Evolutionary conservation across 2,329 filamentous ascomycete species (phyloP).

Genomic region (Hymenoscyphus repandus): DNA sequence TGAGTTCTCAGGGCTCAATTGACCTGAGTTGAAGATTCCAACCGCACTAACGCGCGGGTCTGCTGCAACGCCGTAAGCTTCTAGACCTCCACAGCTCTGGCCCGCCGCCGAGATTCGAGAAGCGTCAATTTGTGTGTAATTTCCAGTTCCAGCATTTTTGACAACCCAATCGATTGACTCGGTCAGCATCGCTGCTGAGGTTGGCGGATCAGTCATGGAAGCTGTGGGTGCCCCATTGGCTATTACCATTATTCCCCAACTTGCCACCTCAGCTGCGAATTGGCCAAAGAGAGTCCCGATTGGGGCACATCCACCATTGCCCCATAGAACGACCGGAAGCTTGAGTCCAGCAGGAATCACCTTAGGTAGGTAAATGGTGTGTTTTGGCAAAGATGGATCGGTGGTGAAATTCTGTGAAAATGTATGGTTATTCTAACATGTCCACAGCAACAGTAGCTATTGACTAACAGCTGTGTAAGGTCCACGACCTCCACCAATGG

Average conservation of each 20-base stretch:
- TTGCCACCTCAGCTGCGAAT: neutral
- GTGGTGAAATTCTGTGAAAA: too few species aligned
- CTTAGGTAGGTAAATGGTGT: neutral
- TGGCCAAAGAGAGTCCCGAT: too few species aligned
- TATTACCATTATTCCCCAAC: neutral
- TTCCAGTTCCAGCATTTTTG: conserved; percentile 4
- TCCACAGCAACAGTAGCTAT: too few species aligned
- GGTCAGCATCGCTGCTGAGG: neutral
- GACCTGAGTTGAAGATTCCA: conserved; percentile 7
- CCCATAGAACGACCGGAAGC: neutral
- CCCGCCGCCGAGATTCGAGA: conserved; percentile 2
- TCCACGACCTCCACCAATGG: too few species aligned
- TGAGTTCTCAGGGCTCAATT: too few species aligned
- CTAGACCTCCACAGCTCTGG: conserved; percentile 1
- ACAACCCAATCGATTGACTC: neutral
- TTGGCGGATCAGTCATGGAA: neutral
- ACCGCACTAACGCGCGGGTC: neutral
- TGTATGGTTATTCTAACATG: too few species aligned
- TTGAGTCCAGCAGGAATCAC: neutral
- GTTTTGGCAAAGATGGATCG: neutral
- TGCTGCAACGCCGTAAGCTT: neutral
- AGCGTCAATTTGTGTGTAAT: conserved; percentile 5
- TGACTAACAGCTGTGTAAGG: too few species aligned
- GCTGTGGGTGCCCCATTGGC: neutral
- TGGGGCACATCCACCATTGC: neutral